Conservation (phyloP, 176 grass and related monocot genomes). For the Rhynchospora pubera region DNA sequence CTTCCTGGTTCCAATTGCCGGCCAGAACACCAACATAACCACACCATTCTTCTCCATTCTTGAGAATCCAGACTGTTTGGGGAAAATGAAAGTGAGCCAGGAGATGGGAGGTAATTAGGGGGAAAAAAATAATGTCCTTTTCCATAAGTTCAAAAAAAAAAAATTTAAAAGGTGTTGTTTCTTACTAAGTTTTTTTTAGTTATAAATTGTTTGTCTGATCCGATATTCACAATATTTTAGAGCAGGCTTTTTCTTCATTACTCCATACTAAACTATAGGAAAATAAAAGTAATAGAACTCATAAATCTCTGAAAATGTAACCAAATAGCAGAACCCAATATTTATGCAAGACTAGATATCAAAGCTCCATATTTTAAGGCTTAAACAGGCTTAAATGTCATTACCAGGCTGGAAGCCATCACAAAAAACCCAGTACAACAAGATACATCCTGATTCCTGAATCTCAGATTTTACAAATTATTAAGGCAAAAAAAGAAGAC, state of each 20-base stretch:
- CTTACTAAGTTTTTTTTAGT: not conserved
- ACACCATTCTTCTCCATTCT: conserved; percentile 52
- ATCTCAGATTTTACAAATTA: not conserved
- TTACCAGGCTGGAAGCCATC: not conserved
- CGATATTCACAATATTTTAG: not conserved
- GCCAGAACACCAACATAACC: conserved; percentile 79
- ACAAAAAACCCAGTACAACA: not conserved
- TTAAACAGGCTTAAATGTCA: not conserved
- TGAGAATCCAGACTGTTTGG: conserved; percentile 51
- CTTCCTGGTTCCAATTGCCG: conserved; percentile 62
- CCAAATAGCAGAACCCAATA: not conserved
- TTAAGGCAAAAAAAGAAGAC: conserved; percentile 13
- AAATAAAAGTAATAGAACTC: not conserved
- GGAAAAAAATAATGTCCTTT: not conserved
- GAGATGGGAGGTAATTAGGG: conserved; percentile 3
- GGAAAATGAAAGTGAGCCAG: conserved; percentile 1
- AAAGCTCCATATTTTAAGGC: not conserved
- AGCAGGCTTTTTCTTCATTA: not conserved
- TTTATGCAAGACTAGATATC: not conserved
- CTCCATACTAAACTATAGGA: not conserved
- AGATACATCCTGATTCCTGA: not conserved
- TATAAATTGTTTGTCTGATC: not conserved
- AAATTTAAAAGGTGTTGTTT: not conserved
- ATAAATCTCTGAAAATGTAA: not conserved
- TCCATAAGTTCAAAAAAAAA: not conserved